phyloP scores from a whole-genome alignment of 75 land plant species.

The Pinus albicaulis region DNA sequence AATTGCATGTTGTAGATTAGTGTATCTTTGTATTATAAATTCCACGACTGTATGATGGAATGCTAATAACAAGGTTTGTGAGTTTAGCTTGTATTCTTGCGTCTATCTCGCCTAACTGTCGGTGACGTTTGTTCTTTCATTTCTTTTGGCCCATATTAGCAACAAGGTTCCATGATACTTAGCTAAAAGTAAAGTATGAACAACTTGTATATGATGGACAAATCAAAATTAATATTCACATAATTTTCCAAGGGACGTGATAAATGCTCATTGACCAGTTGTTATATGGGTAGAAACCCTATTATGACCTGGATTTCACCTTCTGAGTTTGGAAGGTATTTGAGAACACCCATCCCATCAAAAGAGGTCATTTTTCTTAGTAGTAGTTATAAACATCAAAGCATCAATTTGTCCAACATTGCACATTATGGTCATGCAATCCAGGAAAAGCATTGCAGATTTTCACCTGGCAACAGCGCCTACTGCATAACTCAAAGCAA shows the following conservation, averaged over 20 bases:
- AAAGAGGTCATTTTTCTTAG: not conserved
- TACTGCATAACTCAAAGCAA: slow-evolving; percentile 64
- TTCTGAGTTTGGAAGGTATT: not conserved
- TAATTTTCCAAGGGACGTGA: not conserved
- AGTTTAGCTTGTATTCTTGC: not conserved
- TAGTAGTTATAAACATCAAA: not conserved
- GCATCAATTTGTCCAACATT: not conserved
- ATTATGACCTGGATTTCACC: not conserved
- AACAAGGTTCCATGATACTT: not conserved
- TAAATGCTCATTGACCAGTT: not conserved
- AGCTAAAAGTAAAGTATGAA: not conserved
- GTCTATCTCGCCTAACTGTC: not conserved
- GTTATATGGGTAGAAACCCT: not conserved
- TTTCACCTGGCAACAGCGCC: slow-evolving; percentile 78
- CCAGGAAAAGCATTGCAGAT: not conserved
- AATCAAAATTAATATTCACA: not conserved
- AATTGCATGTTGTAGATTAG: no score
- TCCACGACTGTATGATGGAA: no score
- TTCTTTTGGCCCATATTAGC: not conserved
- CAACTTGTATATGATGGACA: not conserved
- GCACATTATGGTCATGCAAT: not conserved
- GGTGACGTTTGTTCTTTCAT: not conserved
- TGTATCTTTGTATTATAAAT: no score
- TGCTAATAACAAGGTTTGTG: not conserved
- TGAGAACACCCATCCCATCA: not conserved